These are phyloP conservation scores for Pseudogymnoascus pannorum DNA, from an alignment of 2,329 filamentous ascomycete genomes.

Conservation along the genomic window DNA sequence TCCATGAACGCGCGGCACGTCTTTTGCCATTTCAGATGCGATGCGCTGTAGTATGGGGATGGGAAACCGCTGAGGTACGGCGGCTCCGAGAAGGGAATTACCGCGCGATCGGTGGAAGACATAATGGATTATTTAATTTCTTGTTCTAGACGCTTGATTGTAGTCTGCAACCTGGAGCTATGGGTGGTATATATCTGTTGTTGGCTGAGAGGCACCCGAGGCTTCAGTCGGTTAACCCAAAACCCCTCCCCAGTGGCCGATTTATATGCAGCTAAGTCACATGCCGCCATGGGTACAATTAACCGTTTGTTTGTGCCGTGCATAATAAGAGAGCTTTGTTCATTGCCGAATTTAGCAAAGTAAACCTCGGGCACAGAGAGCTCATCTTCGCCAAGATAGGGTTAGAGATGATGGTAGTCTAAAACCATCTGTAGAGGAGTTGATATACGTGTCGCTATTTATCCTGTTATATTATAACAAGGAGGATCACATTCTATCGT, in stretches of 20 bases:
- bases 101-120: conserved; percentile 7
- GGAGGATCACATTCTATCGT: background rate
- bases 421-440: background rate
- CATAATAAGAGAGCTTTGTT: background rate
- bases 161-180: background rate
- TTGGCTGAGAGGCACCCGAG: conserved; percentile 5
- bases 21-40: conserved; percentile 60
- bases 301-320: background rate
- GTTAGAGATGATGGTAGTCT: background rate
- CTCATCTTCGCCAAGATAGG: background rate
- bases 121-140: background rate
- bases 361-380: background rate
- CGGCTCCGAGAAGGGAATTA: conserved; percentile 64
- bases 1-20: conserved; percentile 59
- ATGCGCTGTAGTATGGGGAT: conserved; percentile 62
- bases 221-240: background rate
- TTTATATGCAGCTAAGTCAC: background rate
- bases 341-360: background rate
- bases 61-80: conserved; percentile 63
- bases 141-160: background rate
- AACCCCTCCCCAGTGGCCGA: background rate
- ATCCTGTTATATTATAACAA: background rate
- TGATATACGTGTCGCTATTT: background rate
- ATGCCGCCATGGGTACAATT: background rate
- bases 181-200: background rate